Evolutionary conservation across 1,139 yeast species (phyloP).

Genomic region (Saccharomyces hybrid): DNA sequence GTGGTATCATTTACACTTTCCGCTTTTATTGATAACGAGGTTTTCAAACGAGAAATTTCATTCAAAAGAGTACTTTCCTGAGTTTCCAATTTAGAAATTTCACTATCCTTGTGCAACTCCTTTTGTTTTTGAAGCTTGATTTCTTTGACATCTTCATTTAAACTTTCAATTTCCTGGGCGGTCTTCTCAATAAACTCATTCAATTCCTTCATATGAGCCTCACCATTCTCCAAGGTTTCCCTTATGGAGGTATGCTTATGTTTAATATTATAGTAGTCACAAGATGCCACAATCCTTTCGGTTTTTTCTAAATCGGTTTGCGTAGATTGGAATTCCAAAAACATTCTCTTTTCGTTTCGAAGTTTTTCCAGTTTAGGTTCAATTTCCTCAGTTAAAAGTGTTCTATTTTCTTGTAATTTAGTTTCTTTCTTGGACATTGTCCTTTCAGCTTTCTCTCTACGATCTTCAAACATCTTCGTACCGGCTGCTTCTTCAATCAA

Average conservation of each 20-base stretch:
- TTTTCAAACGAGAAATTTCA: slow-evolving; percentile 58
- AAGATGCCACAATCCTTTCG: slow-evolving; percentile 68
- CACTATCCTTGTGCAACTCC: slow-evolving; percentile 58
- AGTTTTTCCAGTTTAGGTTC: slow-evolving; percentile 86
- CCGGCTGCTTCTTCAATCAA: slow-evolving; percentile 98
- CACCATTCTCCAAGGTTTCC: slow-evolving; percentile 33
- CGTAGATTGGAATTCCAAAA: slow-evolving; percentile 78
- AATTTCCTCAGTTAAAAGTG: slow-evolving; percentile 72
- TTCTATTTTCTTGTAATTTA: slow-evolving; percentile 70
- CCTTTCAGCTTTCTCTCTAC: slow-evolving; percentile 85
- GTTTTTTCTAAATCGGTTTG: slow-evolving; percentile 75
- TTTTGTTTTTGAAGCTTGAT: slow-evolving; percentile 50
- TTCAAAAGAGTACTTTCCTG: slow-evolving; percentile 54
- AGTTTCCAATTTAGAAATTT: slow-evolving; percentile 52
- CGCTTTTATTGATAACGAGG: slow-evolving; percentile 51
- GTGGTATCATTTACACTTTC: slow-evolving; percentile 51
- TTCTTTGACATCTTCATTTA: slow-evolving; percentile 54
- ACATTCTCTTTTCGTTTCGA: slow-evolving; percentile 72
- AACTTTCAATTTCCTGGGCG: slow-evolving; percentile 47
- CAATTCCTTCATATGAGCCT: slow-evolving; percentile 27
- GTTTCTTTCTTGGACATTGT: slow-evolving; percentile 89
- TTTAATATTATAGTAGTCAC: slow-evolving; percentile 51
- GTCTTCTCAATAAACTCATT: slow-evolving; percentile 40
- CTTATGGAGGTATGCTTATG: slow-evolving; percentile 39
- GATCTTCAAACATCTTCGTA: slow-evolving; percentile 88